Base-by-base conservation (phyloP, 78 protist species). In the Paratrimastix pyriformis region DNA sequence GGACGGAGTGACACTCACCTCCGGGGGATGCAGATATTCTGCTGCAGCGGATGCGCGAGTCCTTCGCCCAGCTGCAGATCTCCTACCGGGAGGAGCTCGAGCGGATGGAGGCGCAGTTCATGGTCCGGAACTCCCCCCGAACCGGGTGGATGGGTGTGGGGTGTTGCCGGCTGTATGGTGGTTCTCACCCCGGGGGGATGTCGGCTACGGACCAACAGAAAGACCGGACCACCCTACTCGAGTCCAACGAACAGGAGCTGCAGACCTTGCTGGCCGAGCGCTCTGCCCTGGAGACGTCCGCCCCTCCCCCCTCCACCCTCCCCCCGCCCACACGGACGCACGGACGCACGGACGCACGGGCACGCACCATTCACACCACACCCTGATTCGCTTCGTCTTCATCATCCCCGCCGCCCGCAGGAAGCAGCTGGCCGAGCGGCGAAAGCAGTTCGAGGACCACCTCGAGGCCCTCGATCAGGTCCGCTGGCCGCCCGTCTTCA, bases 101-200 rank as follows among this genome's bases (percentile, higher is more conserved):
- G 57, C 72, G 43, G 62, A 77, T 89, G 18, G 93, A 89, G 68
- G 44, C 52, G 35, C 44, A 84, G 7, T 86, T 82, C 40, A 6
- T 38, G 55, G 50, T n/a, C n/a, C n/a, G n/a, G n/a, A n/a, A n/a
- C n/a, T n/a, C n/a, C n/a, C n/a, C n/a, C n/a, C n/a, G n/a, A n/a
- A n/a, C n/a, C n/a, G n/a, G n/a, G n/a, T n/a, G n/a, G n/a, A n/a
- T n/a, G n/a, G n/a, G n/a, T n/a, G n/a, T n/a, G n/a, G n/a, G n/a
- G n/a, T n/a, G n/a, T n/a, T n/a, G n/a, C n/a, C n/a, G n/a, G n/a
- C n/a, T n/a, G n/a, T n/a, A n/a, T n/a, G n/a, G n/a, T n/a, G n/a
- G n/a, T n/a, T n/a, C n/a, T n/a, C n/a, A n/a, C n/a, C n/a, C n/a
- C n/a, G n/a, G n/a, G n/a, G n/a, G n/a, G n/a, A n/a, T n/a, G n/a